Evolutionary conservation across 257 asterid species (phyloP).

Genomic region (Gynochthodes officinalis): DNA sequence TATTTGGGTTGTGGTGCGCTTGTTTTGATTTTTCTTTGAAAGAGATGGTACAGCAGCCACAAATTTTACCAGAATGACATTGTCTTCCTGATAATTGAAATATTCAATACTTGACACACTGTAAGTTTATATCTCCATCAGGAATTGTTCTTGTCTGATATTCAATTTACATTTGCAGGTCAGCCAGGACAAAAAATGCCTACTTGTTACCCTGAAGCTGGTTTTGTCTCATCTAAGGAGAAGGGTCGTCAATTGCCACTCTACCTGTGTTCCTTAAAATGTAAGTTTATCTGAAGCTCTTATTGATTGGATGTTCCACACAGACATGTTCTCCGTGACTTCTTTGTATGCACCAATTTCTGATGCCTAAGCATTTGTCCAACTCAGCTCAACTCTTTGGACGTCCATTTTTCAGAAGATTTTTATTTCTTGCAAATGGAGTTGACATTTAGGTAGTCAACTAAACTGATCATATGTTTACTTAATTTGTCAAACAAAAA

Average conservation of each 20-base stretch:
- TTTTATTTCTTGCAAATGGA: background rate
- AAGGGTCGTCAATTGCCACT: constrained; percentile 2
- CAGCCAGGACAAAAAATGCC: constrained; percentile 5
- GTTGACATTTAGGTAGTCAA: background rate
- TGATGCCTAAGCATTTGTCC: background rate
- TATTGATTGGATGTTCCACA: background rate
- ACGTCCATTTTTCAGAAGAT: background rate
- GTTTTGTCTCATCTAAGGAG: background rate
- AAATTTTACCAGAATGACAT: background rate
- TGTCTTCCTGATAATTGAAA: background rate
- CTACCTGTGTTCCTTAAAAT: background rate
- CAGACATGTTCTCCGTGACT: background rate
- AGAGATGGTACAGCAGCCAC: background rate
- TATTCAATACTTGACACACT: too few relatives aligned
- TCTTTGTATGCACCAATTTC: background rate
- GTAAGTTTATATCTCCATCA: background rate
- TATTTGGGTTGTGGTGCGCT: background rate
- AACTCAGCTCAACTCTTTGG: background rate
- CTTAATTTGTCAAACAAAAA: background rate
- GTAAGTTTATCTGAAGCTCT: background rate
- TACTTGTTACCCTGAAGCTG: background rate
- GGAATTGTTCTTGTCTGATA: background rate
- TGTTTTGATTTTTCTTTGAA: background rate
- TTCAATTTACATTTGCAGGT: constrained; percentile 18
- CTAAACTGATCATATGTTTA: background rate